phyloP scores from a whole-genome alignment of 306 rosid species.

The Abrus precatorius region DNA sequence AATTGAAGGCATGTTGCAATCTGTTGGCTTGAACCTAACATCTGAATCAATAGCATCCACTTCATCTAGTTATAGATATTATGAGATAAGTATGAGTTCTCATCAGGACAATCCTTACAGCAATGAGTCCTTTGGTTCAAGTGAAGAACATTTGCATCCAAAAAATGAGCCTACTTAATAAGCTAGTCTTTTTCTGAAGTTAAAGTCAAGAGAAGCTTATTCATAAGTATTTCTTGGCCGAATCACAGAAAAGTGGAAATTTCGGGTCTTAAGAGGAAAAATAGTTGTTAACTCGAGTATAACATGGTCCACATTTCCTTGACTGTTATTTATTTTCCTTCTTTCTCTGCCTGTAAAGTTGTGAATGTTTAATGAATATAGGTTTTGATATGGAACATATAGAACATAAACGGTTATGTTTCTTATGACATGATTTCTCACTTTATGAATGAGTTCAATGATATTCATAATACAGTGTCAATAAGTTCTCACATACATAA shows the following conservation, averaged over 20 bases:
- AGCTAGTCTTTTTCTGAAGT: neutral
- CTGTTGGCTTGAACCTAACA: constrained; percentile 45
- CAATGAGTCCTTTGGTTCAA: constrained; percentile 35
- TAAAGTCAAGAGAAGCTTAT: neutral
- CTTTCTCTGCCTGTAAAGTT: constrained; percentile 17
- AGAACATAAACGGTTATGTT: neutral
- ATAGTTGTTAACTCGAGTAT: neutral
- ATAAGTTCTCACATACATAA: too few relatives aligned
- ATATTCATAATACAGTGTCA: neutral
- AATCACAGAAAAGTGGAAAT: neutral
- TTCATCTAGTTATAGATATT: constrained; percentile 41
- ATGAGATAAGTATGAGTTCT: constrained; percentile 18
- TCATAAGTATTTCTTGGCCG: constrained; percentile 16
- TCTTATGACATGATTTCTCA: constrained; percentile 9
- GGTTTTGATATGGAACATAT: neutral
- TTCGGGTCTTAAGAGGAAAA: neutral
- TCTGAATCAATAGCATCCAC: constrained; percentile 44
- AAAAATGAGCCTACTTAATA: neutral
- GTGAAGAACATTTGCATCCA: constrained; percentile 9
- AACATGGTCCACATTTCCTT: neutral
- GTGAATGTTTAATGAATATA: constrained; percentile 1
- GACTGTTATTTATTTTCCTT: constrained; percentile 7
- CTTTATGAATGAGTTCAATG: neutral
- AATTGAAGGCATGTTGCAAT: constrained; percentile 54
- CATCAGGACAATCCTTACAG: constrained; percentile 31